phyloP scores from a whole-genome alignment of 768 basidiomycete genomes.

The Lepiota brunneoincarnata region DNA sequence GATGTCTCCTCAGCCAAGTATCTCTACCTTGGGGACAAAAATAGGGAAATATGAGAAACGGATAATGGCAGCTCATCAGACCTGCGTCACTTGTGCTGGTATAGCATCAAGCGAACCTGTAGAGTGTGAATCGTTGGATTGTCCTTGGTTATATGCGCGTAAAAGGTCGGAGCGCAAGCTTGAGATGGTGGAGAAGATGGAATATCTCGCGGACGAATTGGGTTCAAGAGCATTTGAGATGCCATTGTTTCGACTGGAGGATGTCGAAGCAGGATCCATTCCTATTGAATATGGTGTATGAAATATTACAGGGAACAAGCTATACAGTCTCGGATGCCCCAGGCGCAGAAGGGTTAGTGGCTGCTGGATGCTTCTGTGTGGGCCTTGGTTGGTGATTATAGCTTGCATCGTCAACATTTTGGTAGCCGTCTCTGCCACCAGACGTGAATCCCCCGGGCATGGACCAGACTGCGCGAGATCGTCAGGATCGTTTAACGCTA shows the following conservation, averaged over 20 bases:
- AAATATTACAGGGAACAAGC: not conserved
- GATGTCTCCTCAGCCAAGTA: constrained; percentile 46
- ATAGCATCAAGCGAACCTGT: constrained; percentile 55
- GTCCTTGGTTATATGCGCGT: constrained; percentile 77
- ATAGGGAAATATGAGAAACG: constrained; percentile 53
- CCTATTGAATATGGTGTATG: not conserved
- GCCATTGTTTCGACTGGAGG: not conserved
- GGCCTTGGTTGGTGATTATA: constrained; percentile 26
- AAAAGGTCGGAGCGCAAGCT: constrained; percentile 50
- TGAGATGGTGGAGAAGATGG: constrained; percentile 33
- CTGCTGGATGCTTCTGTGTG: constrained; percentile 18
- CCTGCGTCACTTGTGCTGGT: constrained; percentile 73
- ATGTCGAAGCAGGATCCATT: constrained; percentile 12
- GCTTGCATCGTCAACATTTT: constrained; percentile 56
- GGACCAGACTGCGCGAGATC: constrained; percentile 55
- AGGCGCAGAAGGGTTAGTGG: constrained; percentile 27
- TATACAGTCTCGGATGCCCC: constrained; percentile 39
- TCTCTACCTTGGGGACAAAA: constrained; percentile 54
- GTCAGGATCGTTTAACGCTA: not conserved
- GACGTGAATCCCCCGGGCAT: constrained; percentile 76
- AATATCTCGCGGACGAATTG: constrained; percentile 17
- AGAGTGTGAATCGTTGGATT: constrained; percentile 83
- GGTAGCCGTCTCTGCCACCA: constrained; percentile 53
- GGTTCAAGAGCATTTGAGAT: not conserved
- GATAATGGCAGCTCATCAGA: constrained; percentile 52